These are phyloP conservation scores for Ziziphus jujuba DNA, from an alignment of 306 rosid genomes.

Conservation along the genomic window DNA sequence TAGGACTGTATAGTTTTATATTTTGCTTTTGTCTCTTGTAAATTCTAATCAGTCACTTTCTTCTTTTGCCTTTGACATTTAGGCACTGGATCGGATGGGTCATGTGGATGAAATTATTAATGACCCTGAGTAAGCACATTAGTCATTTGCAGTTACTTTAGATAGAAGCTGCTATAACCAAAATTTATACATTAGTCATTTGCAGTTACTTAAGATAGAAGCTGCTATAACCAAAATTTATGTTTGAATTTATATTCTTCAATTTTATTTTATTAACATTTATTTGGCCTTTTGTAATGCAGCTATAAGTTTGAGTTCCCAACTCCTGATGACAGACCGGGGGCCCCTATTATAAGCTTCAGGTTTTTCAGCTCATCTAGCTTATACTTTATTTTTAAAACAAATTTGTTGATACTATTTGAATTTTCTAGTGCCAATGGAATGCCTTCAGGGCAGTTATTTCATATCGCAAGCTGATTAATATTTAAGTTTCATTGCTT, in stretches of 20 bases:
- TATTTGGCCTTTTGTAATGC: conserved; percentile 34
- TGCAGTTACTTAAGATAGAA: conserved; percentile 8
- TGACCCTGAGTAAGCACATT: conserved; percentile 85
- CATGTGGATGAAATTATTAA: conserved; percentile 86
- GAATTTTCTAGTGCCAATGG: neutral
- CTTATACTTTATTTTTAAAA: neutral
- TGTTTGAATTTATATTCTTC: neutral
- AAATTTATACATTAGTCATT: conserved; percentile 25
- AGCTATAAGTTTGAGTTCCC: conserved; percentile 99
- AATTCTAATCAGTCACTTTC: neutral
- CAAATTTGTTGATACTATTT: neutral
- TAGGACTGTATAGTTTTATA: conserved; percentile 19
- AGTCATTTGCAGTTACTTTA: conserved; percentile 23
- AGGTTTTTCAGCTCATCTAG: conserved; percentile 47
- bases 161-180: conserved; percentile 13
- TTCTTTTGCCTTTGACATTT: conserved; percentile 17
- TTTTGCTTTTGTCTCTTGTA: conserved; percentile 11
- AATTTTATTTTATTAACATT: conserved; percentile 19
- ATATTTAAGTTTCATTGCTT: conserved; percentile 1
- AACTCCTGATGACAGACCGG: conserved; percentile 99
- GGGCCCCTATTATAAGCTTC: conserved; percentile 98
- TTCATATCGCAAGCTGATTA: neutral
- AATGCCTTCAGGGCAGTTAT: neutral
- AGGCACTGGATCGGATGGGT: conserved; percentile 96
- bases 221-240: conserved; percentile 13